These are phyloP conservation scores for Epichloe aotearoae DNA, from an alignment of 2,329 filamentous ascomycete genomes.

Conservation along the genomic window DNA sequence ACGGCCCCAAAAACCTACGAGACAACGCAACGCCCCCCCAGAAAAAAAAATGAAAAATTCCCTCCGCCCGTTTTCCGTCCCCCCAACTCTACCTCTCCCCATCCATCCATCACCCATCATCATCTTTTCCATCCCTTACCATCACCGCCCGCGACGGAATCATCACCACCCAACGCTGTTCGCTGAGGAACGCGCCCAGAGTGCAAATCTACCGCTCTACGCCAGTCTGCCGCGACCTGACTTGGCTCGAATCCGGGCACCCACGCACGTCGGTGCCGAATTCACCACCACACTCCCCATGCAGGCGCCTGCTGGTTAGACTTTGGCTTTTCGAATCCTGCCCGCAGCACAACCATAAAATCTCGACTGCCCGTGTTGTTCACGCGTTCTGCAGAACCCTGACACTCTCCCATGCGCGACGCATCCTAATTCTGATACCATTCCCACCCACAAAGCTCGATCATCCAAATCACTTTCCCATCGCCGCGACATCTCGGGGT, in stretches of 20 bases:
- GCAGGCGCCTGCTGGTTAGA: conserved; percentile 5
- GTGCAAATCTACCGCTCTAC: conserved; percentile 12
- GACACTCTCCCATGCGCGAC: background rate
- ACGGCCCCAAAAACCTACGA: conserved; percentile 24
- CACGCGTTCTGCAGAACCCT: background rate
- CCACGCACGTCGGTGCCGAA: background rate
- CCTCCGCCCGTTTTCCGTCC: conserved; percentile 14
- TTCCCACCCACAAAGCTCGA: background rate
- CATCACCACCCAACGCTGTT: conserved; percentile 11
- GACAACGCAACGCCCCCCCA: conserved; percentile 19
- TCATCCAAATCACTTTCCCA: background rate
- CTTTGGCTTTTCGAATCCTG: background rate
- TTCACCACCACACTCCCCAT: conserved; percentile 13
- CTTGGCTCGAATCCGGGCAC: conserved; percentile 13
- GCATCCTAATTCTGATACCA: background rate
- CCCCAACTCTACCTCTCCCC: conserved; percentile 9
- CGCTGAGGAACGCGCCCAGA: background rate
- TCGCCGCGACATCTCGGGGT: background rate
- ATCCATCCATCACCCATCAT: conserved; percentile 11
- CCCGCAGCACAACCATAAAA: conserved; percentile 1
- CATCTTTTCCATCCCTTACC: conserved; percentile 9
- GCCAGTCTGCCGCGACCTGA: conserved; percentile 15
- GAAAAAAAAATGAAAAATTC: conserved; percentile 18
- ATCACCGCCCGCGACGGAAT: conserved; percentile 16
- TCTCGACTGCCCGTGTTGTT: background rate